Evolutionary conservation across 140 eudicot species (phyloP).

Genomic region (Erigeron philadelphicus): DNA sequence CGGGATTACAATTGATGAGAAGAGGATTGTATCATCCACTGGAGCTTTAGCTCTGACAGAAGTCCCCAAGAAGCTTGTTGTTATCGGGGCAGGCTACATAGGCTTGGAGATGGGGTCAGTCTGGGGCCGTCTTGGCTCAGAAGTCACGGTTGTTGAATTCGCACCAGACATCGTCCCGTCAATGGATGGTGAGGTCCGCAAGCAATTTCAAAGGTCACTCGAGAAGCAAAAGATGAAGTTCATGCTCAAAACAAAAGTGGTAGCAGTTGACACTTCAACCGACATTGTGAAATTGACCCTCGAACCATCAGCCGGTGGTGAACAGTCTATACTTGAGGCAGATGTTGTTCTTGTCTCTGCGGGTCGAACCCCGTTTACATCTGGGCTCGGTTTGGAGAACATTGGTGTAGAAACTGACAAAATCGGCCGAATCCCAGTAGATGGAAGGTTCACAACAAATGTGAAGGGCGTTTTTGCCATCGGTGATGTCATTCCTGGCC

Average conservation of each 20-base stretch:
- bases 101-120: constrained; percentile 94
- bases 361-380: constrained; percentile 62
- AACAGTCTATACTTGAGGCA: constrained; percentile 60
- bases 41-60: constrained; percentile 70
- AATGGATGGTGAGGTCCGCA: constrained; percentile 78
- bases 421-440: constrained; percentile 59
- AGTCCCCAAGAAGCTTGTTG: constrained; percentile 62
- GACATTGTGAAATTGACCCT: constrained; percentile 53
- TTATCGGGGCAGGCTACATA: constrained; percentile 86
- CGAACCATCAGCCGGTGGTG: constrained; percentile 78
- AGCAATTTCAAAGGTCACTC: constrained; percentile 67
- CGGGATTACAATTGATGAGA: constrained; percentile 69
- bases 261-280: constrained; percentile 54
- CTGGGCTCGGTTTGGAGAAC: constrained; percentile 64
- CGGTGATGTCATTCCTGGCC: constrained; percentile 86
- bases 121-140: constrained; percentile 87
- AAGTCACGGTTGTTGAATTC: constrained; percentile 76
- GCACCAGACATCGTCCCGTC: constrained; percentile 76
- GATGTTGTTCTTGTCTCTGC: constrained; percentile 85
- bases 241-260: constrained; percentile 71
- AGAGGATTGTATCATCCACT: constrained; percentile 73
- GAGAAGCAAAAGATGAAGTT: constrained; percentile 89
- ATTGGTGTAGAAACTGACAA: constrained; percentile 72
- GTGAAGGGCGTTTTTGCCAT: constrained; percentile 65
- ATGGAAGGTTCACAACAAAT: constrained; percentile 52